Evolutionary conservation across 768 basidiomycete genomes (phyloP).

Genomic region (Xerocomellus chrysenteron): DNA sequence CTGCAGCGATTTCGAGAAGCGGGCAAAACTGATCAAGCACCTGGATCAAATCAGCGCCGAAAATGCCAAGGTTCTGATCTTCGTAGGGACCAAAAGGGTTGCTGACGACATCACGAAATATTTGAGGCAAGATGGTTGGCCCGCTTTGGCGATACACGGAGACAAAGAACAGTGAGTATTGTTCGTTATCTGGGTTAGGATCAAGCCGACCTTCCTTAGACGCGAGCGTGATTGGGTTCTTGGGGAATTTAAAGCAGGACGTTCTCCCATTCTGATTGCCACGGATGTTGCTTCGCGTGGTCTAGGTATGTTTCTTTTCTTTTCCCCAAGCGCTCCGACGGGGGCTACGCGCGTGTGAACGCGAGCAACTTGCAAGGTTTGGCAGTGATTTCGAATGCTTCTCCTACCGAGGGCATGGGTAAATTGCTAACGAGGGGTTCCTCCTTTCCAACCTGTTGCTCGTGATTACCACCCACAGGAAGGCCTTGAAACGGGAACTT

Average conservation of each 20-base stretch:
- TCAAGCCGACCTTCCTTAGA: constrained; percentile 37
- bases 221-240: constrained; percentile 99
- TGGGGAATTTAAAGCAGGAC: constrained; percentile 96
- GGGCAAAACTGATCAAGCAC: constrained; percentile 93
- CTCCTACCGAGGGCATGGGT: constrained; percentile 20
- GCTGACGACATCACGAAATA: constrained; percentile 99
- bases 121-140: constrained; percentile 97
- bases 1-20: constrained; percentile 97
- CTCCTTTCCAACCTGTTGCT: constrained; percentile 21
- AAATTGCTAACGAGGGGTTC: constrained; percentile 20
- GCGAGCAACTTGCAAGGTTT: constrained; percentile 30
- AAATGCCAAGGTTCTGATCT: constrained; percentile 98
- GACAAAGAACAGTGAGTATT: constrained; percentile 93
- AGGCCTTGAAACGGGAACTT: constrained; percentile 19
- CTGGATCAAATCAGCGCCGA: constrained; percentile 94
- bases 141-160: constrained; percentile 98
- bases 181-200: neutral
- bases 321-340: constrained; percentile 34
- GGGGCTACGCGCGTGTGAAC: constrained; percentile 34
- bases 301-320: constrained; percentile 81
- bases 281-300: constrained; percentile 99
- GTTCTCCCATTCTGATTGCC: constrained; percentile 96
- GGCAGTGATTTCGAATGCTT: constrained; percentile 24
- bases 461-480: constrained; percentile 27
- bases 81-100: constrained; percentile 95